Conservation (phyloP, 176 grass and related monocot species). For the Pharus latifolius region DNA sequence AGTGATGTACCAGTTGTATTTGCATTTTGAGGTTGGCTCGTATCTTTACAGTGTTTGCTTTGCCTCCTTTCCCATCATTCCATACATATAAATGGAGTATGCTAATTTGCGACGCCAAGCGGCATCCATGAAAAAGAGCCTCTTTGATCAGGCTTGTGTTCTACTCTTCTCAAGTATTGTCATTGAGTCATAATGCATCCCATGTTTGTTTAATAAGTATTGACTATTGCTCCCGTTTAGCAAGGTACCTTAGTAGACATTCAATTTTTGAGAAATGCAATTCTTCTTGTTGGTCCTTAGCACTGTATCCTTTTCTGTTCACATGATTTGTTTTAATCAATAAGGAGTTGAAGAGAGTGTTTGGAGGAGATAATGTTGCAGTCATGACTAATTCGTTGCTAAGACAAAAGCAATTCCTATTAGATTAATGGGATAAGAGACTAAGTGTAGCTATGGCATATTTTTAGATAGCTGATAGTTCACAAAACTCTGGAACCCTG, state of each 20-base stretch:
- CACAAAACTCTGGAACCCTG: no score
- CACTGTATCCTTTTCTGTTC: neutral
- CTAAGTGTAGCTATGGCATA: no score
- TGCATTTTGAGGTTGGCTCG: conserved; percentile 14
- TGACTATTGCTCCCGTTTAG: neutral
- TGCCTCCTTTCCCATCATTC: conserved; percentile 8
- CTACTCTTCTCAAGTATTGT: conserved; percentile 5
- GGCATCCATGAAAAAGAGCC: conserved; percentile 54
- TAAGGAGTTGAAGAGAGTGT: neutral
- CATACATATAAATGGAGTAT: conserved; percentile 55
- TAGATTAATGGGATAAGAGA: no score
- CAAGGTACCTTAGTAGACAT: neutral
- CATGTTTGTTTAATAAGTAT: neutral
- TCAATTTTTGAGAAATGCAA: neutral
- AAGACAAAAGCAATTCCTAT: neutral
- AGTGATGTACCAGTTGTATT: neutral
- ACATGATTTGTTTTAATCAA: neutral
- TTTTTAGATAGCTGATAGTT: no score
- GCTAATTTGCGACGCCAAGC: conserved; percentile 52
- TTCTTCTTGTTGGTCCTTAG: neutral
- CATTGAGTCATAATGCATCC: neutral
- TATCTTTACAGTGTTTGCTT: conserved; percentile 9
- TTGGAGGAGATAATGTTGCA: neutral
- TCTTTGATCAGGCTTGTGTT: conserved; percentile 73
- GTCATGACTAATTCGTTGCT: neutral